Evolutionary conservation across 2,329 filamentous ascomycete species (phyloP), one percentile per base, ranked within the genome.

Genomic region (Parastagonospora nodorum): DNA sequence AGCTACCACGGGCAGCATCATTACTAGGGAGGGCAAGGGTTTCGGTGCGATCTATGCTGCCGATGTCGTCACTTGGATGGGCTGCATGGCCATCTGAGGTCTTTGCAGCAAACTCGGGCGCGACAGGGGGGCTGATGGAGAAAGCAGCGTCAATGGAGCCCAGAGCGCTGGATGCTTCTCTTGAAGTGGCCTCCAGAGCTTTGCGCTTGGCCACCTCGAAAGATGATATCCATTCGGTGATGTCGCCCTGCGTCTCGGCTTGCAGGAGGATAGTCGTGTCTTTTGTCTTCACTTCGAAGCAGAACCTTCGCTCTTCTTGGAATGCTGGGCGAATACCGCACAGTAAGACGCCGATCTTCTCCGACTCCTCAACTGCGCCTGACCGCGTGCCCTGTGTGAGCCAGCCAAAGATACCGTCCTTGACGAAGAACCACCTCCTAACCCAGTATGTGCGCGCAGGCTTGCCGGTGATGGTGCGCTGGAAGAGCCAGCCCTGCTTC

Each of bases 251-350:
- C 0, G 91, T 96, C 71, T 99, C 94, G 4, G 93, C 90, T 75
- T 99, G 94, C 2, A 99, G 80, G 51, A 97, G 78, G 57, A 96
- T 86, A 42, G 88, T 94, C 56, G 89, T 89, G 66, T 90, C 96
- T 74, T 97, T 99, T 2, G 94, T 99, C 79, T 97, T 99, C 66
- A 99, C 89, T 74, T 99, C 94, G 66, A 99, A 97, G 71, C 94
- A 97, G 74, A 97, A 99, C 12, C 94, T 85, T 33, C 94, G 86
- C 67, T 99, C 94, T 74, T 99, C 94, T 60, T 90, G 87, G 44
- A 95, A 88, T 0, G 92, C 92, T 14, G 92, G 92, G 64, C 93
- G 90, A 42, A 94, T 89, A 66, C 90, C 96, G 77, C 94, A 99
- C 33, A 99, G 84, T 45, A 99, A 77, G 2, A 99, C 92, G 35